A percentile compares a stretch with the other conserved stretches of the same genome.
Evolutionary conservation across 441 rosid genomes (phyloP).

Genomic region (Gossypium davidsonii): DNA sequence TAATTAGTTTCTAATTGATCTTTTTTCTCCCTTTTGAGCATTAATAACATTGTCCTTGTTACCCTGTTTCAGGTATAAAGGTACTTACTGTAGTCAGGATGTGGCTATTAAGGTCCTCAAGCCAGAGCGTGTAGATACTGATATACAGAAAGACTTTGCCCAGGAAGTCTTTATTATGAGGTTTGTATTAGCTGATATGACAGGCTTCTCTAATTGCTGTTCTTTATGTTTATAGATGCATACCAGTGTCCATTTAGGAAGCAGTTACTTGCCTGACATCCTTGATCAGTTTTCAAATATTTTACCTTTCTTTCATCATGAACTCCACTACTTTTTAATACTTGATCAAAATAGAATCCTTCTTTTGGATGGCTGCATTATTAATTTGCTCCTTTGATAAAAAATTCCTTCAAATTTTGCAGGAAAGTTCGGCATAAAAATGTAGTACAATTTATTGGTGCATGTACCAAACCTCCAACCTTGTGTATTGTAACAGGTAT

Average conservation of each 20-base stretch:
- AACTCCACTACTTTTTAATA: background rate
- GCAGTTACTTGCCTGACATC: too few relatives aligned
- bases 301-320: background rate
- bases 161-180: conserved; percentile 77
- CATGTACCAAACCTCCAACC: conserved; percentile 69
- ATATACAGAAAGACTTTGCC: conserved; percentile 64
- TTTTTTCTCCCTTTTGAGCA: background rate
- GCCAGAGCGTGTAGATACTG: conserved; percentile 60
- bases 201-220: too few relatives aligned
- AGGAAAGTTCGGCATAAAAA: conserved; percentile 75
- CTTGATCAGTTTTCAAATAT: too few relatives aligned
- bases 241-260: too few relatives aligned
- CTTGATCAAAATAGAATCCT: background rate
- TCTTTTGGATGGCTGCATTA: conserved; percentile 39
- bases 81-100: conserved; percentile 67
- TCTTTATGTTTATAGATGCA: too few relatives aligned
- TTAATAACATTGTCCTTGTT: conserved; percentile 12
- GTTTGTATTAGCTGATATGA: conserved; percentile 21
- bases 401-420: conserved; percentile 19
- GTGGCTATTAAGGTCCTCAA: conserved; percentile 76
- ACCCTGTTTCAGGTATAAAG: conserved; percentile 50
- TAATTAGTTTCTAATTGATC: conserved; percentile 2
- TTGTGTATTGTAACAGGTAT: conserved; percentile 62
- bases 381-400: background rate
- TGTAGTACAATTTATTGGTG: conserved; percentile 75